Base-by-base conservation (phyloP, 169 alveolate species). In the Condylostoma magnum region DNA sequence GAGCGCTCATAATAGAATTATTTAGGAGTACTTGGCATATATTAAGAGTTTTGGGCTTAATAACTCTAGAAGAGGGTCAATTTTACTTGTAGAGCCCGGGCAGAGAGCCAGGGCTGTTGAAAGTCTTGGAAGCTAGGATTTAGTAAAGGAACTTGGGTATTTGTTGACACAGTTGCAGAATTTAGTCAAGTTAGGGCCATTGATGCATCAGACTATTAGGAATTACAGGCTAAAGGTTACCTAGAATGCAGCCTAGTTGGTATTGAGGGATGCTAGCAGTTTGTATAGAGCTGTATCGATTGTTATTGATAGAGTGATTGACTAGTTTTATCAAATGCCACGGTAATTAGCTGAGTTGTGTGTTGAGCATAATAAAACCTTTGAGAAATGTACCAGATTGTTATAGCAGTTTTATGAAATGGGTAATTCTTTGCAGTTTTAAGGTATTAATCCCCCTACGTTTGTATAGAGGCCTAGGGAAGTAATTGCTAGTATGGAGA, bases 351-450 rank as follows among this genome's bases (percentile, higher is more conserved):
- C 56, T 33, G 71, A 33, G n/a, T 2, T 41, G 1, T 52, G n/a
- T 41, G 6, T 41, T 18, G 71, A 60, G 33, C 57, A 18, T 15
- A 38, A 60, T 41, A 15, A 60, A 60, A 60, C 20, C 56, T 60
- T 60, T 27, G 71, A 60, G 27, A 41, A 18, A 20, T 60, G 71
- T 34, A 12, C 58, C 15, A 33, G 71, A 55, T 38, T 60, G 71
- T 2, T 60, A 10, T 52, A 27, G 36, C 71, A 60, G 34, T 60
- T 60, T 60, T 60, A n/a, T 41, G 37, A 60, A 60, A 15, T 60
- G 20, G 18, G 46, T n/a, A 22, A 60, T 10, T n/a, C 10, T 4
- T 25, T 60, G 2, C 71, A 52, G 15, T 60, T n/a, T 41, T n/a
- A 52, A 15, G 71, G 71, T 20, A 52, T 60, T 36, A 36, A 30